Evolutionary conservation across 2,329 filamentous ascomycete species (phyloP), one percentile per base, ranked within the genome.

Genomic region (Talaromyces sp.): DNA sequence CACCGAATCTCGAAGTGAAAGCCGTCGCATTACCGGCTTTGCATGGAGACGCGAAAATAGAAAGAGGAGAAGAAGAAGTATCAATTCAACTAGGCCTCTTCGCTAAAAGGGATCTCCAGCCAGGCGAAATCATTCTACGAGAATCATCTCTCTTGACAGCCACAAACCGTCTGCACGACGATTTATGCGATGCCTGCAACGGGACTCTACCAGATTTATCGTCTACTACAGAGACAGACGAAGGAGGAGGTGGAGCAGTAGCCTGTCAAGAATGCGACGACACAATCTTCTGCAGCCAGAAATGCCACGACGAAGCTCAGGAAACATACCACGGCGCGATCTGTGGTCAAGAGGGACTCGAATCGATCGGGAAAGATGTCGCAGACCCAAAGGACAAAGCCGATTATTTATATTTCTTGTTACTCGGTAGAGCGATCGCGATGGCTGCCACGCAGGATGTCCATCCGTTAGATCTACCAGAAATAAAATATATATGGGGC

Each of bases 121-220:
- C 91, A 0, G 89, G 89, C 9, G 89, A 95, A 70, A 79, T 81
- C 5, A 85, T 97, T 1, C 81, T 99, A 31, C 78, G 84, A 50
- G 94, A 99, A 69, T 89, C 88, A 61, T 94, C 91, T 8, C 81
- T 96, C 7, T 78, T 99, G 40, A 96, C 92, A 1, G 92, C 90
- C 46, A 94, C 93, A 65, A 94, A 94, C 69, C 86, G 91, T 31
- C 82, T 94, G 11, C 91, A 95, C 69, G 91, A 96, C 62, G 81
- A 88, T 4, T 82, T 93, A 31, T 97, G 93, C 73, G 93, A 97
- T 72, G 91, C 91, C 13, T 97, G 93, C 72, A 91, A 91, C 66
- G 80, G 82, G 7, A 83, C 84, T 22, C 80, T 95, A 5, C 89
- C 89, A 0, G 80, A 81, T 0, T 75, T 89, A 36, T 73, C 67